A percentile compares a stretch with the other conserved stretches of the same genome.
These are phyloP conservation scores for Elsinoe batatas DNA, from an alignment of 2,329 filamentous ascomycete species.

Conservation along the genomic window DNA sequence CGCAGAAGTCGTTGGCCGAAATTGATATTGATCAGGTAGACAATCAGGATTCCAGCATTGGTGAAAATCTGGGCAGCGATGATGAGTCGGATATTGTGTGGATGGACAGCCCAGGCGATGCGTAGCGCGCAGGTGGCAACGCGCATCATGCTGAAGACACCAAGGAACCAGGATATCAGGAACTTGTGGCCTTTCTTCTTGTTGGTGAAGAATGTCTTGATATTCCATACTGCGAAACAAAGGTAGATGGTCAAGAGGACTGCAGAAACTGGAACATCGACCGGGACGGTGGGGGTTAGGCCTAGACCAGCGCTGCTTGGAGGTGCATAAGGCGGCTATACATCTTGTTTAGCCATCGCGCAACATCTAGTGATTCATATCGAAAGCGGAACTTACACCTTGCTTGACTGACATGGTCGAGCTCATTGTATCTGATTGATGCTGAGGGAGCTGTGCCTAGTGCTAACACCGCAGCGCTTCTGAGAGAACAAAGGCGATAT, in stretches of 20 bases:
- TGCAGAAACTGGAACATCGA: conserved; percentile 34
- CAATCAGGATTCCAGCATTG: conserved; percentile 24
- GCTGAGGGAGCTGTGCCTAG: too few relatives aligned
- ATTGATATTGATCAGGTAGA: conserved; percentile 25
- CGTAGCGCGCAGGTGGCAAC: conserved; percentile 31
- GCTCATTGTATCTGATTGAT: too few relatives aligned
- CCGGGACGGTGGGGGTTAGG: conserved; percentile 26
- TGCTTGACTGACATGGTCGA: too few relatives aligned
- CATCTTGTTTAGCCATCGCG: too few relatives aligned
- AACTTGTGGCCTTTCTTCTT: conserved; percentile 32
- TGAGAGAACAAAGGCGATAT: too few relatives aligned
- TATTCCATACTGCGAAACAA: conserved; percentile 30
- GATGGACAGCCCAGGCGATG: conserved; percentile 24
- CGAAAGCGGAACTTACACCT: too few relatives aligned
- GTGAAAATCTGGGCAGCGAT: conserved; percentile 26
- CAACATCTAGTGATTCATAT: too few relatives aligned
- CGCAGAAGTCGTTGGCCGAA: conserved; percentile 23
- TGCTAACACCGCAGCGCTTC: too few relatives aligned
- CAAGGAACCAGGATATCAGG: conserved; percentile 30
- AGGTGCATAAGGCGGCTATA: too few relatives aligned
- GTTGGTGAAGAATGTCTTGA: conserved; percentile 34
- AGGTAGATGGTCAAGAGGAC: conserved; percentile 36
- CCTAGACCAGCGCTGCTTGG: conserved; percentile 21
- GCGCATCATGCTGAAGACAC: conserved; percentile 36
- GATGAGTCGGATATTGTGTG: conserved; percentile 22